phyloP scores from a whole-genome alignment of 257 asterid genomes.

The Plectranthus barbatus region DNA sequence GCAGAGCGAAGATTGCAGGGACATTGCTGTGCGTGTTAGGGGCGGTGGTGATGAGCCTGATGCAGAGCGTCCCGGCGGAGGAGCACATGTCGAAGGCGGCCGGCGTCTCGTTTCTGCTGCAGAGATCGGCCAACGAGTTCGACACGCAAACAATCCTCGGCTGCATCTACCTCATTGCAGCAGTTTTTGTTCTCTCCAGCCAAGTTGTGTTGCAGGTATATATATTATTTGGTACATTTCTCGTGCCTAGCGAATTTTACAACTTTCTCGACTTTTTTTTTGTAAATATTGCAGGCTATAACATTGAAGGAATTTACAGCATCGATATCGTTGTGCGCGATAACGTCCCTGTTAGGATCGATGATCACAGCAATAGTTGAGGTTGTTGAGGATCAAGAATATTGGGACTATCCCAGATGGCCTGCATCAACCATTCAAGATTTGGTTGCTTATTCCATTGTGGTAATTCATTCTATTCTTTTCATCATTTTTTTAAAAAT shows the following conservation, averaged over 20 bases:
- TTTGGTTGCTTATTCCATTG: slow-evolving; percentile 44
- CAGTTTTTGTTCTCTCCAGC: slow-evolving; percentile 60
- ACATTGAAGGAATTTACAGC: slow-evolving; percentile 67
- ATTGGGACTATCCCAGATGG: slow-evolving; percentile 42
- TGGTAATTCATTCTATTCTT: slow-evolving; percentile 34
- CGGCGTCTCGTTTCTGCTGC: slow-evolving; percentile 5
- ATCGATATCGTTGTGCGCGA: slow-evolving; percentile 58
- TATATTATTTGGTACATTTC: too few relatives aligned
- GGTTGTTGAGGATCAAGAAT: slow-evolving; percentile 27
- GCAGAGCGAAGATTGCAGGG: slow-evolving; percentile 70
- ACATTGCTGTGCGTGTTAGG: slow-evolving; percentile 73
- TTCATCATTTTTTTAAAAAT: too few relatives aligned
- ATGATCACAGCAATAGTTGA: slow-evolving; percentile 40
- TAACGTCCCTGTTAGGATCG: slow-evolving; percentile 63
- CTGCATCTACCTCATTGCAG: slow-evolving; percentile 60
- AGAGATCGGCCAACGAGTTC: slow-evolving; percentile 12
- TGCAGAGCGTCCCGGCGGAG: slow-evolving; percentile 41
- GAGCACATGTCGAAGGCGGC: slow-evolving; percentile 5
- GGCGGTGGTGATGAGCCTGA: slow-evolving; percentile 62
- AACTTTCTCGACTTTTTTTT: too few relatives aligned
- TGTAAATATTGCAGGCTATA: slow-evolving; percentile 64
- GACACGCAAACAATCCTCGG: slow-evolving; percentile 45
- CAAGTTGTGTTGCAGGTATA: slow-evolving; percentile 81
- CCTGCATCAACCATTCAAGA: slow-evolving; percentile 34
- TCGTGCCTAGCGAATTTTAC: too few relatives aligned